Conservation (phyloP, 202 grass and related monocot species). For the Panicum hallii region DNA sequence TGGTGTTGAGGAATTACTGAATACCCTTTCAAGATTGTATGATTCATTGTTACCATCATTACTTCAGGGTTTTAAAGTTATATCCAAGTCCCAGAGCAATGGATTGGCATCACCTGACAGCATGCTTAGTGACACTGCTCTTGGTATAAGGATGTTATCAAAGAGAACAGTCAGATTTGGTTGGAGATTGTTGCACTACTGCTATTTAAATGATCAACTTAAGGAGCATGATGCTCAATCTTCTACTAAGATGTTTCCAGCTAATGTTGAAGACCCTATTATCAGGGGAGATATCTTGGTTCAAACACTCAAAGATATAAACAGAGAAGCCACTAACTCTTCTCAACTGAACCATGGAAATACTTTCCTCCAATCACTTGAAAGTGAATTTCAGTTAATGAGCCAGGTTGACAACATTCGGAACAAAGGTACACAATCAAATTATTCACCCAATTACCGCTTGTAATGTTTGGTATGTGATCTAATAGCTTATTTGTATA, state of each 20-base stretch:
- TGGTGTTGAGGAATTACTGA: conserved; percentile 79
- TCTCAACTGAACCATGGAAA: conserved; percentile 63
- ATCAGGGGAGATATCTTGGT: conserved; percentile 94
- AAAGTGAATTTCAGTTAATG: conserved; percentile 83
- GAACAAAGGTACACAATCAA: conserved; percentile 66
- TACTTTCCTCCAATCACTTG: conserved; percentile 83
- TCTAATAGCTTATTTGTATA: conserved; percentile 31
- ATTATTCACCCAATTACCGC: conserved; percentile 16
- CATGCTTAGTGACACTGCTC: conserved; percentile 55
- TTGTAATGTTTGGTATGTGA: conserved; percentile 26
- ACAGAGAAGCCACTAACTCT: conserved; percentile 61
- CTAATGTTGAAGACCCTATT: conserved; percentile 86
- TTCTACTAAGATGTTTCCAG: conserved; percentile 82
- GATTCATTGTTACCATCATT: conserved; percentile 84
- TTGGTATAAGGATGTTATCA: conserved; percentile 86
- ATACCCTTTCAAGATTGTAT: conserved; percentile 71
- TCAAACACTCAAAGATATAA: conserved; percentile 87
- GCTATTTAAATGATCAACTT: conserved; percentile 82
- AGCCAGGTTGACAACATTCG: conserved; percentile 61
- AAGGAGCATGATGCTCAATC: conserved; percentile 57
- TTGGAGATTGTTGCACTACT: conserved; percentile 88
- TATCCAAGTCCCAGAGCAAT: conserved; percentile 49
- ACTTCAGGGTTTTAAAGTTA: conserved; percentile 66
- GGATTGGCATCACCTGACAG: conserved; percentile 42
- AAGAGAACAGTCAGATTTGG: conserved; percentile 77